These are phyloP conservation scores for Mixia osmundae DNA, from an alignment of 1,284 basidiomycete genomes.

Conservation along the genomic window DNA sequence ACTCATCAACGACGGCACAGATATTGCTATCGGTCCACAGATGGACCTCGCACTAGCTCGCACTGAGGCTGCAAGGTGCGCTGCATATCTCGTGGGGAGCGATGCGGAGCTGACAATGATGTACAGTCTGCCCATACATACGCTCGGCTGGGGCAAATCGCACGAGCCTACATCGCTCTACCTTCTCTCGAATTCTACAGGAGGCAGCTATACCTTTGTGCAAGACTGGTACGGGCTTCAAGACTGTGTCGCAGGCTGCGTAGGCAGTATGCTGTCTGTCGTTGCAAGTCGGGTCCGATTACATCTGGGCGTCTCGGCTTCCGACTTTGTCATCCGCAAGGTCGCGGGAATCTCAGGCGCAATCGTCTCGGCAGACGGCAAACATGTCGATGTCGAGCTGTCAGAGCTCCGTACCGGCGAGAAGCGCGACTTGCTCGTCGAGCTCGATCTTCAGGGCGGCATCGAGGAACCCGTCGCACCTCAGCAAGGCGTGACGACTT, in stretches of 20 bases:
- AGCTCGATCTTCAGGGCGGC: slow-evolving; percentile 47
- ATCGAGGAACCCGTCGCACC: not conserved
- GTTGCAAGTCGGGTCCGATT: slow-evolving; percentile 71
- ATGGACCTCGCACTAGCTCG: slow-evolving; percentile 93
- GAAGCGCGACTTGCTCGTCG: slow-evolving; percentile 76
- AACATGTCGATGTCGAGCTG: slow-evolving; percentile 84
- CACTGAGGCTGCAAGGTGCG: slow-evolving; percentile 66
- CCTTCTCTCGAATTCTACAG: slow-evolving; percentile 93
- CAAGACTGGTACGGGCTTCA: slow-evolving; percentile 81
- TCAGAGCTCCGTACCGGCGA: slow-evolving; percentile 77
- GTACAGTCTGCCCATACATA: slow-evolving; percentile 59
- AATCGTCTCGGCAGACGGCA: slow-evolving; percentile 62
- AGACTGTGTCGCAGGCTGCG: slow-evolving; percentile 64
- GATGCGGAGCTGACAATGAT: not conserved
- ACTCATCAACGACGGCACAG: slow-evolving; percentile 70
- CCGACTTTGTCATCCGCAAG: slow-evolving; percentile 62
- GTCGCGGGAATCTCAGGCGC: slow-evolving; percentile 61
- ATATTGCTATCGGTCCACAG: slow-evolving; percentile 78
- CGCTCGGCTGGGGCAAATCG: slow-evolving; percentile 82
- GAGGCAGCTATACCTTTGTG: slow-evolving; percentile 90
- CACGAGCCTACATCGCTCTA: slow-evolving; percentile 95
- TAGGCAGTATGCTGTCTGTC: slow-evolving; percentile 84
- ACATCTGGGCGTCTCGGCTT: slow-evolving; percentile 66
- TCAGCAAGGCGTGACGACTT: not conserved
- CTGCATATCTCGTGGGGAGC: not conserved